Percentiles rank a stretch among this genome's conserved stretches.
phyloP scores from a whole-genome alignment of 257 asterid species.

The Misopates orontium region DNA sequence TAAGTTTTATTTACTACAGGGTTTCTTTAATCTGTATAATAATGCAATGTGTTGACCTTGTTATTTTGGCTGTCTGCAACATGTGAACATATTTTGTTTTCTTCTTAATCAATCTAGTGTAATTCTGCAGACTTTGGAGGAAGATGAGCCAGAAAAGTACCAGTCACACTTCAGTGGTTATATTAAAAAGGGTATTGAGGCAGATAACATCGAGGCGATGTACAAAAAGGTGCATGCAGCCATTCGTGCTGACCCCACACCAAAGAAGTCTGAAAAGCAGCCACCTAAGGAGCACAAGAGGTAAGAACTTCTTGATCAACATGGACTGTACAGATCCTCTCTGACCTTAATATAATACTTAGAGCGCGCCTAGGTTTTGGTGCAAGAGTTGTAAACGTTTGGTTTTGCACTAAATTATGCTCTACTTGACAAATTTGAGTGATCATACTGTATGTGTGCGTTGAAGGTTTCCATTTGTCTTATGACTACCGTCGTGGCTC shows the following conservation, averaged over 20 bases:
- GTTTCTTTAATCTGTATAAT: neutral
- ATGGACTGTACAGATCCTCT: too few species aligned
- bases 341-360: too few species aligned
- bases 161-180: conserved; percentile 63
- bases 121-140: conserved; percentile 47
- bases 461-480: too few species aligned
- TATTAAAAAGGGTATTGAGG: conserved; percentile 54
- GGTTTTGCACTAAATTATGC: neutral
- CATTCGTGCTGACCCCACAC: conserved; percentile 51
- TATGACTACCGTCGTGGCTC: too few species aligned
- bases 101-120: neutral
- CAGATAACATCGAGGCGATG: conserved; percentile 64
- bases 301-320: conserved; percentile 15
- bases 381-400: too few species aligned
- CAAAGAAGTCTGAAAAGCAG: conserved; percentile 46
- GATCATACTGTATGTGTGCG: too few species aligned
- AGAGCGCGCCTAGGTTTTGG: too few species aligned
- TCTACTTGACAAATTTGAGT: too few species aligned
- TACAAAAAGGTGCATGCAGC: conserved; percentile 81
- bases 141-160: conserved; percentile 81
- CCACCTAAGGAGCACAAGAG: conserved; percentile 58
- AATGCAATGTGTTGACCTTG: neutral
- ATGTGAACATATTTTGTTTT: neutral
- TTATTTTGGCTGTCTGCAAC: neutral
- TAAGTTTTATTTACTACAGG: conserved; percentile 1